A percentile compares a stretch with the other conserved stretches of the same genome.
These are phyloP conservation scores for Luffa acutangula DNA, from an alignment of 306 rosid species.

Conservation along the genomic window DNA sequence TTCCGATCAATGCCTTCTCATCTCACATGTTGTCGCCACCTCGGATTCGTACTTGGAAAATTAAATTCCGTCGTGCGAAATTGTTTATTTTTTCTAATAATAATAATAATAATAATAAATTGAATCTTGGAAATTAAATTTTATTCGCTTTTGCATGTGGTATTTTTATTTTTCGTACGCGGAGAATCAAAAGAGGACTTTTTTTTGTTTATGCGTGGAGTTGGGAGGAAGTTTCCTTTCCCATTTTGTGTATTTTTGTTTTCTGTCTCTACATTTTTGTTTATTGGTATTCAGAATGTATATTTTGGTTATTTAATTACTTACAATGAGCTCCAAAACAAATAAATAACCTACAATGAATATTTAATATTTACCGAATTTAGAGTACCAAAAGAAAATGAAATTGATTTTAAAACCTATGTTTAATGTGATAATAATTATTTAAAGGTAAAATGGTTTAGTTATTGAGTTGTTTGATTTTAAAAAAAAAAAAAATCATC, in stretches of 20 bases:
- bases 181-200: neutral
- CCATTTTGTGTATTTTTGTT: neutral
- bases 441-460: too few relatives aligned
- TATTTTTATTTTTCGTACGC: neutral
- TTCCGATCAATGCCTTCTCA: neutral
- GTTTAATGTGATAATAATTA: too few relatives aligned
- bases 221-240: conserved; percentile 4
- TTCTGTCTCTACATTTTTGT: too few relatives aligned
- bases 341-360: too few relatives aligned
- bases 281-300: too few relatives aligned
- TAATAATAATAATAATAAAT: neutral
- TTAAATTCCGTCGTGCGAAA: neutral
- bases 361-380: too few relatives aligned
- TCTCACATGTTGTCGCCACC: conserved; percentile 1
- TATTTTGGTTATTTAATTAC: too few relatives aligned
- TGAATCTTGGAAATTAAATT: neutral
- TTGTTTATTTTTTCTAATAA: neutral
- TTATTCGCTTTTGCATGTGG: neutral
- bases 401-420: too few relatives aligned
- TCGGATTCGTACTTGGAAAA: neutral
- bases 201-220: neutral
- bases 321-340: too few relatives aligned
- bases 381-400: too few relatives aligned
- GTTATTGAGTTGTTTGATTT: too few relatives aligned
- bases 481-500: too few relatives aligned